Percentiles rank a stretch among this genome's conserved stretches.
These are phyloP conservation scores for Neoascochyta sp. DNA, from an alignment of 2,329 filamentous ascomycete species.

Conservation along the genomic window DNA sequence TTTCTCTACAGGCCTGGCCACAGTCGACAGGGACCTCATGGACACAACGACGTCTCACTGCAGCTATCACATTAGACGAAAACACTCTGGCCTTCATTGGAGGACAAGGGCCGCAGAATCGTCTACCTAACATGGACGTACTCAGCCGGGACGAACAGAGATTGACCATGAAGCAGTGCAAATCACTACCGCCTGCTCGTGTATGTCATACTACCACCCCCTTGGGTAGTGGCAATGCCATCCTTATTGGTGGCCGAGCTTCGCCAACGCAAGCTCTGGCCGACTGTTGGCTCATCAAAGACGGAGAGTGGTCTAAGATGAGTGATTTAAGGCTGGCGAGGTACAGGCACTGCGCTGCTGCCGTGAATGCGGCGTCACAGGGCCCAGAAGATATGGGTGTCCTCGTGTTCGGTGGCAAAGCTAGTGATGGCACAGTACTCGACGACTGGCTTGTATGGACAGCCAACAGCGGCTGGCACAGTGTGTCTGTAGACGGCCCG, in stretches of 20 bases:
- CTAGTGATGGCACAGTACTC: constrained; percentile 41
- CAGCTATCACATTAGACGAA: constrained; percentile 31
- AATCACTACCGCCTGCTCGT: constrained; percentile 29
- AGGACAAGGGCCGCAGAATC: constrained; percentile 47
- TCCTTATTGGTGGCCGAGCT: constrained; percentile 74
- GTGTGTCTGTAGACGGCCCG: constrained; percentile 36
- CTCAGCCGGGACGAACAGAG: constrained; percentile 28
- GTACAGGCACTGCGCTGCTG: constrained; percentile 68
- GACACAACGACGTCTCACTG: constrained; percentile 39
- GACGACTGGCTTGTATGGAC: constrained; percentile 47
- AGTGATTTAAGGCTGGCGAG: constrained; percentile 65
- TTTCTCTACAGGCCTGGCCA: constrained; percentile 15
- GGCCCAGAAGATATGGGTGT: constrained; percentile 42
- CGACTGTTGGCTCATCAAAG: constrained; percentile 72
- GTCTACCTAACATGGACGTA: constrained; percentile 47
- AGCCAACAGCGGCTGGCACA: constrained; percentile 51
- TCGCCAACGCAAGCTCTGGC: constrained; percentile 66
- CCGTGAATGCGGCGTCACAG: constrained; percentile 42
- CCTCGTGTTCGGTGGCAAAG: constrained; percentile 47
- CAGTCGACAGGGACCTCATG: constrained; percentile 8
- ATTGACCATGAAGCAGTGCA: too few species aligned
- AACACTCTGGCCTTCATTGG: constrained; percentile 42
- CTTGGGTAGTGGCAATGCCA: constrained; percentile 53
- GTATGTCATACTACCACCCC: constrained; percentile 77
- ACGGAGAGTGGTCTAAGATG: constrained; percentile 60